These are phyloP conservation scores for Evernia prunastri DNA, from an alignment of 495 filamentous ascomycete genomes.

Conservation along the genomic window DNA sequence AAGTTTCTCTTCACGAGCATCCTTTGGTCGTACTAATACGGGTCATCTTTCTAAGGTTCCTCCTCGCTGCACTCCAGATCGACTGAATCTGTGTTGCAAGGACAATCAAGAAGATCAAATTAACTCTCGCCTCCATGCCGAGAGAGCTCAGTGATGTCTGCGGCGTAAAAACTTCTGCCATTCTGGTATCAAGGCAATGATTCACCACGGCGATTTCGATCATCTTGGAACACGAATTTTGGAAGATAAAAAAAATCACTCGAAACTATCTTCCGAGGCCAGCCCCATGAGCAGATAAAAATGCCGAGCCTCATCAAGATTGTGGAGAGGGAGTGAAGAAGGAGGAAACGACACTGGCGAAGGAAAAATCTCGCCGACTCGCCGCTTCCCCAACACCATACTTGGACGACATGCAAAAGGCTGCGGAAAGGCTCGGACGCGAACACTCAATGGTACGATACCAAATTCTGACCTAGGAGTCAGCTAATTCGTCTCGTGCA, in stretches of 20 bases:
- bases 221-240: too few relatives aligned
- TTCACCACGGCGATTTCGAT: too few relatives aligned
- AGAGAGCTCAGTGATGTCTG: constrained; percentile 24
- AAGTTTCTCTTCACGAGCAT: neutral
- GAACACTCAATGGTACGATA: neutral
- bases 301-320: too few relatives aligned
- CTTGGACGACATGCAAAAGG: neutral
- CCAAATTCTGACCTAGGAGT: constrained; percentile 13
- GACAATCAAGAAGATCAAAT: constrained; percentile 14
- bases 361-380: neutral
- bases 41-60: constrained; percentile 5
- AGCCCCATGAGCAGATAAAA: too few relatives aligned
- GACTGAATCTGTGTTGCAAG: constrained; percentile 10
- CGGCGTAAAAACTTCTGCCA: too few relatives aligned
- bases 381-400: neutral
- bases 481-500: constrained; percentile 24
- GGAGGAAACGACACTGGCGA: neutral
- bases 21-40: neutral
- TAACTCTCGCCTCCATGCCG: constrained; percentile 5
- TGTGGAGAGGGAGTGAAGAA: neutral
- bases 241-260: too few relatives aligned
- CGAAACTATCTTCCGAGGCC: too few relatives aligned
- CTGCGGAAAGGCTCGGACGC: neutral
- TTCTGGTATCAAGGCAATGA: too few relatives aligned
- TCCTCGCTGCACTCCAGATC: constrained; percentile 15